phyloP scores from a whole-genome alignment of 2,329 filamentous ascomycete species.

The Fusarium cicatricum region DNA sequence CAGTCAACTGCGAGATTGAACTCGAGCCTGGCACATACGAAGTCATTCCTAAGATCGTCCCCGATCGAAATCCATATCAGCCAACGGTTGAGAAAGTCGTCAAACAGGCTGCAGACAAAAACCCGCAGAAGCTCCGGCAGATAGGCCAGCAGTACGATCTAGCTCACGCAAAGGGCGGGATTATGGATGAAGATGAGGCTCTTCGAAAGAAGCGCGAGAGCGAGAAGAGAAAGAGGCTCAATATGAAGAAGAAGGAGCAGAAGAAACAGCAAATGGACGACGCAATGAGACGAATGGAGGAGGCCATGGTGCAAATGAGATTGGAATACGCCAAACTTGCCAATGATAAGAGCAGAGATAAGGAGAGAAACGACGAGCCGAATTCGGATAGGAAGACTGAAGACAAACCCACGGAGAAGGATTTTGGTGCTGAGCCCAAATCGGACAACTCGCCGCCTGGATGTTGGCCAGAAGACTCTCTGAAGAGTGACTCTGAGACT shows the following conservation, averaged over 20 bases:
- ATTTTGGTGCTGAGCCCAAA: slow-evolving; percentile 10
- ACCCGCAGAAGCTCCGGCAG: slow-evolving; percentile 70
- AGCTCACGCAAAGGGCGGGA: slow-evolving; percentile 65
- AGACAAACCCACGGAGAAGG: slow-evolving; percentile 19
- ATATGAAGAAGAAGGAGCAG: slow-evolving; percentile 39
- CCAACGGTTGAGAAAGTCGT: slow-evolving; percentile 68
- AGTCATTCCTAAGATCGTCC: slow-evolving; percentile 74
- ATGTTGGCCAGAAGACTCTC: slow-evolving; percentile 35
- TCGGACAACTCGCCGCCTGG: slow-evolving; percentile 22
- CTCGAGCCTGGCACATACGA: slow-evolving; percentile 74
- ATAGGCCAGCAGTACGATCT: slow-evolving; percentile 68
- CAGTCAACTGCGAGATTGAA: slow-evolving; percentile 75
- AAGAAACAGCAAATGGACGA: slow-evolving; percentile 35
- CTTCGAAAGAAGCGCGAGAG: slow-evolving; percentile 41
- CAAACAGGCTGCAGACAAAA: slow-evolving; percentile 51
- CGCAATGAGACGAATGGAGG: slow-evolving; percentile 40
- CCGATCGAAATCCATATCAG: slow-evolving; percentile 52
- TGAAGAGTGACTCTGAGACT: slow-evolving; percentile 27
- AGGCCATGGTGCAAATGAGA: slow-evolving; percentile 39
- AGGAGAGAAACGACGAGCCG: slow-evolving; percentile 11
- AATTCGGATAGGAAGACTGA: slow-evolving; percentile 2
- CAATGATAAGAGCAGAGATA: slow-evolving; percentile 26
- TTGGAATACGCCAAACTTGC: slow-evolving; percentile 31
- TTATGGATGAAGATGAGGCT: slow-evolving; percentile 57
- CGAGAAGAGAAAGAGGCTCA: slow-evolving; percentile 40